Percentiles rank a stretch among this genome's conserved stretches.
These are phyloP conservation scores for Nakazawaea ernobii DNA, from an alignment of 805 yeast species.

Conservation along the genomic window DNA sequence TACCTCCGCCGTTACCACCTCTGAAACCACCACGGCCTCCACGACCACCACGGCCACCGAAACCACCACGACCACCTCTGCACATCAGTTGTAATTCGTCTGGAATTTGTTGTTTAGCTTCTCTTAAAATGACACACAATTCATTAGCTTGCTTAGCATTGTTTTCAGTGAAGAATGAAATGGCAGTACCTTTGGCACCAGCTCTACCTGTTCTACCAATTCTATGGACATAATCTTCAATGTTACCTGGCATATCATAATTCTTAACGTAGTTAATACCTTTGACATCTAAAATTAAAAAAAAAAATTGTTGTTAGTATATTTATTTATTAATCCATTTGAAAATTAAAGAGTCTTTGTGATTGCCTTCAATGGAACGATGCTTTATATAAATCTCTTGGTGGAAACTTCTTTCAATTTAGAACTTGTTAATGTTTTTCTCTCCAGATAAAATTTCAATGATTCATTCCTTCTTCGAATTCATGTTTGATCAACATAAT, in stretches of 20 bases:
- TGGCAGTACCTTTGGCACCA: constrained; percentile 92
- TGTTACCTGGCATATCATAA: constrained; percentile 96
- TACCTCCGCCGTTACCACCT: constrained; percentile 21
- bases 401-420: constrained; percentile 1
- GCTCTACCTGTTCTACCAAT: constrained; percentile 99
- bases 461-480: not conserved
- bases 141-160: constrained; percentile 88
- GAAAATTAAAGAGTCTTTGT: too few species aligned
- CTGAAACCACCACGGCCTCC: constrained; percentile 45
- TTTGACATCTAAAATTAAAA: constrained; percentile 71
- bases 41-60: constrained; percentile 50
- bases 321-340: too few species aligned
- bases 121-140: constrained; percentile 82
- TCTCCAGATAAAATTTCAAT: not conserved
- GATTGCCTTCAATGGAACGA: too few species aligned
- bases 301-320: constrained; percentile 1
- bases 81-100: constrained; percentile 72
- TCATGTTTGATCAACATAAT: not conserved
- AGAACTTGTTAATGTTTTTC: not conserved
- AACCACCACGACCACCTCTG: constrained; percentile 59
- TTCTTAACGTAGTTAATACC: constrained; percentile 92
- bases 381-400: not conserved
- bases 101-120: constrained; percentile 91
- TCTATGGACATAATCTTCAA: constrained; percentile 97
- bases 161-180: constrained; percentile 86